Conservation (phyloP, 805 yeast species). For the Isabelozyma gotoi region DNA sequence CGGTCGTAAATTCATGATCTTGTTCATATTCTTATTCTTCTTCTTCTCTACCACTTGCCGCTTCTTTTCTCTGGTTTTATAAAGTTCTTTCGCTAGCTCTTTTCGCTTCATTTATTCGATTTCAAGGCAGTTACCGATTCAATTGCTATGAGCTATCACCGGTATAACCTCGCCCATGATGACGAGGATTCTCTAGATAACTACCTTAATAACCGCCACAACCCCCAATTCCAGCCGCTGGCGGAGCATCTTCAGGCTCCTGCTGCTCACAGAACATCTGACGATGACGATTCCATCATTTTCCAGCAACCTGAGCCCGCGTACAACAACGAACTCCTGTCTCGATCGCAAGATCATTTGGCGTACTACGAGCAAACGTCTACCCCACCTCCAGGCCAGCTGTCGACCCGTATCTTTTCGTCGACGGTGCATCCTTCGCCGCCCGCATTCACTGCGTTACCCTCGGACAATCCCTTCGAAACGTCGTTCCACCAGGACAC, state of each 20-base stretch:
- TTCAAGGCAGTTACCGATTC: too few species aligned
- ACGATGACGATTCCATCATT: slow-evolving; percentile 17
- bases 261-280: background rate
- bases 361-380: slow-evolving; percentile 19
- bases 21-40: too few species aligned
- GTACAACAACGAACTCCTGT: slow-evolving; percentile 11
- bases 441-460: slow-evolving; percentile 14
- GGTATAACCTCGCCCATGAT: background rate
- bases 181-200: background rate
- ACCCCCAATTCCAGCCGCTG: background rate
- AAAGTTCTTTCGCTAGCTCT: background rate
- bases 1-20: too few species aligned
- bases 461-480: slow-evolving; percentile 13
- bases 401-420: background rate
- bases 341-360: slow-evolving; percentile 18
- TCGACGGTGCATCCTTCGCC: slow-evolving; percentile 4
- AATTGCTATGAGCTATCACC: background rate
- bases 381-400: slow-evolving; percentile 8
- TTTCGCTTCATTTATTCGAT: too few species aligned
- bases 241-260: background rate
- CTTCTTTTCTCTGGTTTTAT: background rate
- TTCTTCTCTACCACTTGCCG: too few species aligned
- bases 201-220: background rate
- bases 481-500: slow-evolving; percentile 5
- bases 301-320: slow-evolving; percentile 29